Evolutionary conservation across 2,329 filamentous ascomycete species (phyloP), one percentile per base, ranked within the genome.

Genomic region (Blastomyces silverae): DNA sequence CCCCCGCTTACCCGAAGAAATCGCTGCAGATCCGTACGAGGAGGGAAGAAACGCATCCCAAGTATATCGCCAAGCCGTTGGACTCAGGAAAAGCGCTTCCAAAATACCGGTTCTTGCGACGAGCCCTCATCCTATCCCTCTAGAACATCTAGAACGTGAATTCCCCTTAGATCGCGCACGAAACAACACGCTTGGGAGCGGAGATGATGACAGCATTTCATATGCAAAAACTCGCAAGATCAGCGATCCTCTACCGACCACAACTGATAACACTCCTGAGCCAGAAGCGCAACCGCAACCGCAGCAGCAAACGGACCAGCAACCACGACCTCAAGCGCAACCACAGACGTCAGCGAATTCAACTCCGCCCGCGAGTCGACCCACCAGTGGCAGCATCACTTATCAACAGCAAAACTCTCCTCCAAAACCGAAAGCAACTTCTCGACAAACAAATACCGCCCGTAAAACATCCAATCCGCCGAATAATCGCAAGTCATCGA

Each of bases 91-190:
- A 81, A 79, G 85, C 78, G 79, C 84, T 3, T 96, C 93, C 56
- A 87, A 91, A 63, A 97, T 99, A 73, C 94, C 94, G 0, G 83
- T 97, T 48, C 87, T 91, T 39, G 92, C 91, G 71, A 80, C 84
- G 17, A 96, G 91, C 73, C 89, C 90, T 1, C 84, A 86, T 25
- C 91, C 92, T 13, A 87, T 95, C 65, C 85, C 90, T 1, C 76
- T 84, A 62, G 85, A 89, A 61, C 85, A 88, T 68, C 81, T 91
- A 57, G 92, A 93, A 69, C 85, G 92, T 68, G 89, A 91, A 70
- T 87, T 85, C 31, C 87, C 86, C 28, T 80, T 88, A 56, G 79
- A 83, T 64, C 85, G 92, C 65, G 84, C 81, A 63, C 78, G 84
- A 61, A 80, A 81, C 59, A 80, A 81, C 52, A 87, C 84, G 68